Evolutionary conservation across 2,329 filamentous ascomycete species (phyloP).

Genomic region (Colletotrichum sp.): DNA sequence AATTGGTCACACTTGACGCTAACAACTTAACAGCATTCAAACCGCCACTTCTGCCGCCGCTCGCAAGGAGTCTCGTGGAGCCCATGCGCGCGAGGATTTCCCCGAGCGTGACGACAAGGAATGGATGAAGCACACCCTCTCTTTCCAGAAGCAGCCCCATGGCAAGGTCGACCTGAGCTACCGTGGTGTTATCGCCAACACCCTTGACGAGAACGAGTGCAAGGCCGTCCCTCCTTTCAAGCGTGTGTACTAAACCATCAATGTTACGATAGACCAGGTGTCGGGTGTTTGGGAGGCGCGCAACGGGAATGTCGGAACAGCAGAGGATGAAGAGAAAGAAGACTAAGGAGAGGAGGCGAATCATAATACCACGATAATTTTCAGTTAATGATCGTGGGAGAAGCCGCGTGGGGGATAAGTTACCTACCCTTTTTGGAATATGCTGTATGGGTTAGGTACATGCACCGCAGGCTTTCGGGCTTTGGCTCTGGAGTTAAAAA

Average conservation of each 20-base stretch:
- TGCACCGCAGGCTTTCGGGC: conserved; percentile 15
- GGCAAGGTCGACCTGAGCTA: conserved; percentile 86
- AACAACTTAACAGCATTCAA: conserved; percentile 67
- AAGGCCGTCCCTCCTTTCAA: conserved; percentile 97
- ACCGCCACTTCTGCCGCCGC: conserved; percentile 89
- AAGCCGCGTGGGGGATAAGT: neutral
- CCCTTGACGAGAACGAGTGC: conserved; percentile 95
- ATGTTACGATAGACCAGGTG: conserved; percentile 14
- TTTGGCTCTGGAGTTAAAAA: conserved; percentile 22
- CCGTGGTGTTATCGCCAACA: conserved; percentile 80
- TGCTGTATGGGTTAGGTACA: conserved; percentile 3
- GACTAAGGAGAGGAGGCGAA: neutral
- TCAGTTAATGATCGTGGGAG: conserved; percentile 12
- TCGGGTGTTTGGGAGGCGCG: conserved; percentile 1
- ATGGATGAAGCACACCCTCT: conserved; percentile 99
- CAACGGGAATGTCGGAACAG: neutral
- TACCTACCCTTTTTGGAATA: conserved; percentile 1
- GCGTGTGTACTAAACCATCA: conserved; percentile 74
- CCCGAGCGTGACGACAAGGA: conserved; percentile 93
- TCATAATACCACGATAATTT: conserved; percentile 17
- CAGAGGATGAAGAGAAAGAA: neutral
- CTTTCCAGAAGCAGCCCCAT: conserved; percentile 93
- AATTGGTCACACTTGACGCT: conserved; percentile 8
- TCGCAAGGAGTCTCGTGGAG: conserved; percentile 96
- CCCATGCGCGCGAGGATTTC: conserved; percentile 95